Conservation (phyloP, 805 yeast species). For the Hanseniaspora lindneri region DNA sequence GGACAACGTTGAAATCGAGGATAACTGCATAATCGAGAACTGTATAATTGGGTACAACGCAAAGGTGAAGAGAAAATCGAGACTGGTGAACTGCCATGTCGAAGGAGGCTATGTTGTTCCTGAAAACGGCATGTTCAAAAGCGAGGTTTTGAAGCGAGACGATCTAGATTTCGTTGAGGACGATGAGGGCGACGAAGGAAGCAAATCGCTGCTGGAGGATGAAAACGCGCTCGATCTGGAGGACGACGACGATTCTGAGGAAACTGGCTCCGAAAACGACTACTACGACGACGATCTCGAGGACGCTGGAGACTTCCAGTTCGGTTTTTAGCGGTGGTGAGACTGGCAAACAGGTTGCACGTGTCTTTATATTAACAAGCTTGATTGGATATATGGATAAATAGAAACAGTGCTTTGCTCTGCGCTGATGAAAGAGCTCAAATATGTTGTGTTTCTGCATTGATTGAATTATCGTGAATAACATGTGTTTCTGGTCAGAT, state of each 20-base stretch:
- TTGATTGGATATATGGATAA: not conserved
- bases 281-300: conserved; percentile 29
- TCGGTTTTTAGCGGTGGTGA: conserved; percentile 16
- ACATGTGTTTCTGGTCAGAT: too few relatives aligned
- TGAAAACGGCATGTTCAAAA: conserved; percentile 41
- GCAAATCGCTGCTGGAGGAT: not conserved
- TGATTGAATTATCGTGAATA: too few relatives aligned
- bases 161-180: conserved; percentile 26
- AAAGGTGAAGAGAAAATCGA: conserved; percentile 49
- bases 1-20: conserved; percentile 60
- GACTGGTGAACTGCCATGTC: conserved; percentile 68
- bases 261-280: conserved; percentile 24
- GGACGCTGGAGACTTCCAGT: conserved; percentile 24
- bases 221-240: conserved; percentile 14
- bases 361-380: not conserved
- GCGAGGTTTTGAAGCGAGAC: conserved; percentile 42
- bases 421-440: too few relatives aligned
- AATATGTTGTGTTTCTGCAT: too few relatives aligned
- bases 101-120: conserved; percentile 67
- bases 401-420: too few relatives aligned
- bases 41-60: conserved; percentile 70
- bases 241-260: conserved; percentile 16
- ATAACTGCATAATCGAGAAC: conserved; percentile 67
- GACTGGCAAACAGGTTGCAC: too few relatives aligned
- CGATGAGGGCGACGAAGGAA: conserved; percentile 16